Evolutionary conservation across 768 basidiomycete species (phyloP).

Genomic region (Suillus hirtellus): DNA sequence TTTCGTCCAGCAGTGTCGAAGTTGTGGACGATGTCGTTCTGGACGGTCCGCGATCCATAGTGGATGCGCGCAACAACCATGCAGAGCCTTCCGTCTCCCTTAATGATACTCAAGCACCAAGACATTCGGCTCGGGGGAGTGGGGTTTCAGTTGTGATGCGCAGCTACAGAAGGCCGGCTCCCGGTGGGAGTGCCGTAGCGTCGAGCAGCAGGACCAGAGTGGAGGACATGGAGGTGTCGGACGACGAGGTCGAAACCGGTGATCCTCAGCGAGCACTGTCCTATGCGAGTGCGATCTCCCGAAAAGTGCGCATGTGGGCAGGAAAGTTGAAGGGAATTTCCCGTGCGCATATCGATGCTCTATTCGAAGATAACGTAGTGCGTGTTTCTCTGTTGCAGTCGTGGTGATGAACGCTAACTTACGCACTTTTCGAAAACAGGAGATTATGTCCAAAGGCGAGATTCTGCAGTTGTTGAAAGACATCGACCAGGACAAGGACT

Average conservation of each 20-base stretch:
- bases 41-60: not conserved
- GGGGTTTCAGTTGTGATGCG: not conserved
- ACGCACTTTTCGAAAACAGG: not conserved
- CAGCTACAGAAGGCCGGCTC: not conserved
- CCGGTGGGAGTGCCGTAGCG: constrained; percentile 1
- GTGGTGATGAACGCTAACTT: not conserved
- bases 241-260: not conserved
- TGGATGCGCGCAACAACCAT: not conserved
- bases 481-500: constrained; percentile 24
- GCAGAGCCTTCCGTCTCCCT: not conserved
- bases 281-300: not conserved
- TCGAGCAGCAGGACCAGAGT: constrained; percentile 1
- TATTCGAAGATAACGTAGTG: not conserved
- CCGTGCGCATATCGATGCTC: not conserved
- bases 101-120: not conserved
- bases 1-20: constrained; percentile 1
- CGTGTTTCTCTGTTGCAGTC: not conserved
- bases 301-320: constrained; percentile 20
- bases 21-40: not conserved
- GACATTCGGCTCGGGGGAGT: not conserved
- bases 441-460: constrained; percentile 2
- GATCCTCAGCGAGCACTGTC: not conserved
- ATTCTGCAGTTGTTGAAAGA: constrained; percentile 23
- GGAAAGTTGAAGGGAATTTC: constrained; percentile 11
- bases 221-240: not conserved